Base-by-base conservation (phyloP, 805 yeast species). In the Lipomyces lipofer region DNA sequence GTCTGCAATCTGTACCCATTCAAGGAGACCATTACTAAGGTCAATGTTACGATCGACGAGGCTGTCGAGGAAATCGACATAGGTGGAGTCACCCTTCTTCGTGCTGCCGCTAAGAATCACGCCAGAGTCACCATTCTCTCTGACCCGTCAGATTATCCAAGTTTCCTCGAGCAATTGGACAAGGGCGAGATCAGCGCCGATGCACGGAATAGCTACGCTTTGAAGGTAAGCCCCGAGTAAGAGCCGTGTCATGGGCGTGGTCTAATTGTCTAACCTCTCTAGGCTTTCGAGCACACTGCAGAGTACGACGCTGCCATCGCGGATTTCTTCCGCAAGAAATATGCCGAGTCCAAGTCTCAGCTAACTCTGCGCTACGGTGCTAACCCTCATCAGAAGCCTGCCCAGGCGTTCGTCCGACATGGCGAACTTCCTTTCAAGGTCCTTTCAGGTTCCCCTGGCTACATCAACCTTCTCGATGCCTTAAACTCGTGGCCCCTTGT, bases 61-160 rank as follows among this genome's bases (percentile, higher is more conserved):
- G 99, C 99, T 19, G 97, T 94, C 51, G 99, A 94, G 78, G 98
- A 94, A 74, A 85, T 94, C 66, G 99, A 94, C 71, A 94, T 94
- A 69, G 99, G 99, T 67, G 95, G 99, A 72, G 99, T 94, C 57
- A 94, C 99, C 43, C 78, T 94, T 63, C 79, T 94, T 71, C 85
- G 99, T 75, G 99, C 99, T 44, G 99, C 99, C 57, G 99, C 99
- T 62, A 94, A 94, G 78, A 94, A 94, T 77, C 99, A 94, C 74
- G 78, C 94, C 59, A 84, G 99, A 75, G 99, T 94, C 54, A 88
- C 97, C 58, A 91, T 94, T 63, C 78, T 94, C 67, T 87, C 96
- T 28, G 99, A 94, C 75, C 99, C 99, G 63, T 78, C 78, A 49
- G 99, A 94, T 75, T 94, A 94, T 76, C 83, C 97, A 50, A 80